Conservation (phyloP, 192 early-diverging fungal genomes). For the Geosiphon pyriformis region DNA sequence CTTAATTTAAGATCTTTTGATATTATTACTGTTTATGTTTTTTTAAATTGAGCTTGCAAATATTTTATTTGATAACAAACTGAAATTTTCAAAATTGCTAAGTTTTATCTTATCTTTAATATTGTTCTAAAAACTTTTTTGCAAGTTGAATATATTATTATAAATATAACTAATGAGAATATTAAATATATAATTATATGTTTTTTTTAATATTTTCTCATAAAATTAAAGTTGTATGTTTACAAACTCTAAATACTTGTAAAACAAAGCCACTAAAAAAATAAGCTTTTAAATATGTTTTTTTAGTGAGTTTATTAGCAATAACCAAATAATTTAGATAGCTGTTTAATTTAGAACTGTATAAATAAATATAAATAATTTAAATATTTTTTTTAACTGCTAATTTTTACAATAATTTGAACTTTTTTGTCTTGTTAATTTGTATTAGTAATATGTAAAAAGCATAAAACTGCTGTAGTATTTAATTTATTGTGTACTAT, state of each 20-base stretch:
- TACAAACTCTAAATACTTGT: not conserved
- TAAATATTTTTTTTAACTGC: slow-evolving; percentile 1
- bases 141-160: not conserved
- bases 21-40: no score
- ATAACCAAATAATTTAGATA: not conserved
- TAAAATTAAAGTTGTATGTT: not conserved
- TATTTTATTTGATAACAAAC: no score
- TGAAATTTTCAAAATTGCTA: no score
- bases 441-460: no score
- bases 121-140: slow-evolving; percentile 1
- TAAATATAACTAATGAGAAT: slow-evolving; percentile 1
- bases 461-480: no score
- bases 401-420: slow-evolving; percentile 1
- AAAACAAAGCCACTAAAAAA: slow-evolving; percentile 10
- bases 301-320: slow-evolving; percentile 1
- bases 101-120: not conserved
- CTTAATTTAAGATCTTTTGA: not conserved
- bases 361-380: not conserved
- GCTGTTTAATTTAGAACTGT: not conserved
- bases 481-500: no score
- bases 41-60: no score
- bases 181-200: not conserved
- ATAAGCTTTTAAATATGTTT: not conserved
- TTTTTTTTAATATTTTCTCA: not conserved
- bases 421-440: not conserved